Evolutionary conservation across 768 basidiomycete genomes (phyloP).

Genomic region (Mrakia blollopis): DNA sequence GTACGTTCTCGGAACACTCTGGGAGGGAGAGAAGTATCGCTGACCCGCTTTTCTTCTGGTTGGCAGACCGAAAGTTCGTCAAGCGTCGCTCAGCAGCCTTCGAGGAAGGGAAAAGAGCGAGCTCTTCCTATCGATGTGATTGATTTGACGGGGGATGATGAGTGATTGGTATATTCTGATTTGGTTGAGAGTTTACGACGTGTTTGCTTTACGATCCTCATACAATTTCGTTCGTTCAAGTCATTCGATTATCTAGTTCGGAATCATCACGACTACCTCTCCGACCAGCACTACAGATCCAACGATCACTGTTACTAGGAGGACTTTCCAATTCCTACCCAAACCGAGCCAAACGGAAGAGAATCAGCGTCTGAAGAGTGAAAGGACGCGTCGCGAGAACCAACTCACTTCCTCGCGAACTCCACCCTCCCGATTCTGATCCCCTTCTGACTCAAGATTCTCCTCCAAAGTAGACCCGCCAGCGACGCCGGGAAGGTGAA

Average conservation of each 20-base stretch:
- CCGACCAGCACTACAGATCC: conserved; percentile 67
- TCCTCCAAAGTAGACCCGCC: conserved; percentile 78
- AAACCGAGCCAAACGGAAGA: not conserved
- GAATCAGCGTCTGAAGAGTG: not conserved
- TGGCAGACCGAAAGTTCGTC: too few relatives aligned
- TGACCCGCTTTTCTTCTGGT: too few relatives aligned
- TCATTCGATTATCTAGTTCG: not conserved
- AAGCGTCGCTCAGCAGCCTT: too few relatives aligned
- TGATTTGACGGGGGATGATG: not conserved
- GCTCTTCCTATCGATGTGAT: not conserved
- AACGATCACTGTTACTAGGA: conserved; percentile 60
- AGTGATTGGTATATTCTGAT: not conserved
- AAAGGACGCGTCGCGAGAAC: not conserved
- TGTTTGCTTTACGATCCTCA: not conserved
- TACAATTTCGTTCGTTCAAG: not conserved
- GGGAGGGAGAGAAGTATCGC: too few relatives aligned
- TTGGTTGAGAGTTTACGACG: too few relatives aligned
- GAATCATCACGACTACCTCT: conserved; percentile 52
- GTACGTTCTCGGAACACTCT: not conserved
- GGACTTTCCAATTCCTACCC: conserved; percentile 56
- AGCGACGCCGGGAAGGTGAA: conserved; percentile 83
- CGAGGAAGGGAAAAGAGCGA: not conserved
- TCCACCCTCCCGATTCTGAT: conserved; percentile 57
- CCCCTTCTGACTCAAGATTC: conserved; percentile 67
- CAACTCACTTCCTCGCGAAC: conserved; percentile 52